phyloP scores from a whole-genome alignment of 306 rosid genomes.

The Vigna hirtella region DNA sequence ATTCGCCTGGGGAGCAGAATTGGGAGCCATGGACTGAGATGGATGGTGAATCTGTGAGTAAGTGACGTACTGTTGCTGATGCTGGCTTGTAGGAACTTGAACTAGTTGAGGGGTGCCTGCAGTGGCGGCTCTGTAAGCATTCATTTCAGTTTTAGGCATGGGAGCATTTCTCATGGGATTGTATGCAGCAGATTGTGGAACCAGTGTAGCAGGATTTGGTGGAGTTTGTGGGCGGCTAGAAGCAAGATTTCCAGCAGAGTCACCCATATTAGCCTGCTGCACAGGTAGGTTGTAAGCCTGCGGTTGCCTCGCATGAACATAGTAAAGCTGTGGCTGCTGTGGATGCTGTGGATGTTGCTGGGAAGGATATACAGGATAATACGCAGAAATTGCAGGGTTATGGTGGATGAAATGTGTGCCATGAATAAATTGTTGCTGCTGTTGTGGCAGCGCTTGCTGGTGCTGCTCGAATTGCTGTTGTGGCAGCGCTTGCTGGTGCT shows the following conservation, averaged over 20 bases:
- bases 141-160: slow-evolving; percentile 70
- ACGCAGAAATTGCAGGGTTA: slow-evolving; percentile 64
- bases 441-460: slow-evolving; percentile 53
- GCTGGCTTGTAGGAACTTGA: slow-evolving; percentile 82
- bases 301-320: slow-evolving; percentile 78
- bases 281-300: slow-evolving; percentile 72
- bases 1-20: slow-evolving; percentile 56
- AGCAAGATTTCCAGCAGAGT: slow-evolving; percentile 54
- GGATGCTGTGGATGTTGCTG: slow-evolving; percentile 67
- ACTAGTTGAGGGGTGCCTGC: slow-evolving; percentile 69
- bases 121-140: slow-evolving; percentile 71
- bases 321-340: slow-evolving; percentile 66
- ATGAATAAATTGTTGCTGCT: slow-evolving; percentile 73
- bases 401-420: slow-evolving; percentile 85
- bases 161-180: slow-evolving; percentile 71
- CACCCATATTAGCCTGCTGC: slow-evolving; percentile 74
- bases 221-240: slow-evolving; percentile 70
- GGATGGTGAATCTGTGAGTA: slow-evolving; percentile 89
- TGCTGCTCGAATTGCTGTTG: slow-evolving; percentile 71
- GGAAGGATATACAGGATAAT: slow-evolving; percentile 84
- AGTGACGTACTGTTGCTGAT: slow-evolving; percentile 77
- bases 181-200: slow-evolving; percentile 58
- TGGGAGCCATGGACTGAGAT: slow-evolving; percentile 74
- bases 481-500: slow-evolving; percentile 47
- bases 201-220: slow-evolving; percentile 61